Base-by-base conservation (phyloP, 2,329 filamentous ascomycete species). In the Pyrenophora tritici-repentis region DNA sequence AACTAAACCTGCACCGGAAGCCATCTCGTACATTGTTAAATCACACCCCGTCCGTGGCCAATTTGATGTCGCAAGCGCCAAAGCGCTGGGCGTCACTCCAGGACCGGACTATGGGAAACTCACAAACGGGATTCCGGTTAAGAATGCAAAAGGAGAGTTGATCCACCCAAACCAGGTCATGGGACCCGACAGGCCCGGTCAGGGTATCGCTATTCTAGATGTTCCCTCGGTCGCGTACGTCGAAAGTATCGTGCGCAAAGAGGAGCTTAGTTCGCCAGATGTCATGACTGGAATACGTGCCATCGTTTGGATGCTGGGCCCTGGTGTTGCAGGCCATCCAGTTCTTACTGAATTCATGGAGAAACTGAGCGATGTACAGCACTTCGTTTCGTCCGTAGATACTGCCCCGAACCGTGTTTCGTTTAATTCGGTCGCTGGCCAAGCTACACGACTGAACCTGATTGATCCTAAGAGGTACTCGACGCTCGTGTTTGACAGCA, bases 141-240 rank as follows among this genome's bases (percentile, higher is more conserved):
- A 78, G 45, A 85, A 84, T 18, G 76, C 79, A 12, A 82, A 87
- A 62, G 91, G 90, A 4, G 79, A 78, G 6, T 82, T 81, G 0
- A 83, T 99, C 24, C 94, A 87, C 0, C 88, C 93, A 1, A 89
- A 94, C 0, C 94, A 96, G 87, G 91, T 97, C 1, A 68, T 99
- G 43, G 90, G 83, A 1, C 78, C 86, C 9, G 75, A 81, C 3
- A 81, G 85, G 47, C 79, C 82, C 5, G 91, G 91, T 9, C 83
- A 80, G 47, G 92, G 90, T 2, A 80, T 96, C 57, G 88, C 89
- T 7, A 79, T 99, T 6, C 78, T 95, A 34, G 92, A 97, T 61
- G 72, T 99, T 6, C 90, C 91, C 1, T 83, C 86, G 12, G 55
- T 71, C 1, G 83, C 85, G 6, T 92, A 94, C 64, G 76, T 97